These are phyloP conservation scores for Trichoderma sp. DNA, from an alignment of 2,329 filamentous ascomycete genomes.

Conservation along the genomic window DNA sequence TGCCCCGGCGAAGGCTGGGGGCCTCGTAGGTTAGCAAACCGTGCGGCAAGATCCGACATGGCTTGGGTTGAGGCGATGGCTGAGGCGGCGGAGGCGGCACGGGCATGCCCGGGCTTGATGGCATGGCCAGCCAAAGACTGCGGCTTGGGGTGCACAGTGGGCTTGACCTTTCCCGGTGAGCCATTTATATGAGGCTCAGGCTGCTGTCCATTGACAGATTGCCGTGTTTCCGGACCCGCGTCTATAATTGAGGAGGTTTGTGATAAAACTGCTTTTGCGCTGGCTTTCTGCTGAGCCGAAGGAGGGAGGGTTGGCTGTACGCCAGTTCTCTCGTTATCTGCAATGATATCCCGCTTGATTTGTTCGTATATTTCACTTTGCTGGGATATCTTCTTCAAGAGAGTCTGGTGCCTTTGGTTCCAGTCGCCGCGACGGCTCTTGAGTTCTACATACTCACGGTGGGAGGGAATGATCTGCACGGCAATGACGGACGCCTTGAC, in stretches of 20 bases:
- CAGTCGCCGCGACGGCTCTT: slow-evolving; percentile 52
- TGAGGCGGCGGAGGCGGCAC: slow-evolving; percentile 28
- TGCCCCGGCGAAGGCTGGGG: slow-evolving; percentile 42
- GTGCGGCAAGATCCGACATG: slow-evolving; percentile 50
- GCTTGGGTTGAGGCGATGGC: slow-evolving; percentile 31
- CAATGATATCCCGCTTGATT: slow-evolving; percentile 58
- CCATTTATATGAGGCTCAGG: slow-evolving; percentile 21
- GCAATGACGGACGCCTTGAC: slow-evolving; percentile 77
- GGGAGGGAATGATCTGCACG: slow-evolving; percentile 70
- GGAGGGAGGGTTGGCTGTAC: slow-evolving; percentile 42
- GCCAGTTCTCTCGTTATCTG: slow-evolving; percentile 61
- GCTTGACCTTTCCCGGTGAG: slow-evolving; percentile 38
- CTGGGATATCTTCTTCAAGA: slow-evolving; percentile 49
- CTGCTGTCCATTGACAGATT: background rate
- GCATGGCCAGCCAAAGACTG: slow-evolving; percentile 61
- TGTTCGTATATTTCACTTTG: slow-evolving; percentile 51
- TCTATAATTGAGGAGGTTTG: background rate
- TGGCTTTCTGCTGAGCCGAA: slow-evolving; percentile 15
- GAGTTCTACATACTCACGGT: slow-evolving; percentile 69
- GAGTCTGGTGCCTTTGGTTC: slow-evolving; percentile 45
- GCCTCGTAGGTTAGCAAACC: slow-evolving; percentile 56
- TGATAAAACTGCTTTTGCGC: slow-evolving; percentile 20
- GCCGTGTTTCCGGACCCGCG: background rate
- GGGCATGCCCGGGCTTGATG: slow-evolving; percentile 33
- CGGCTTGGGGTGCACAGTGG: slow-evolving; percentile 63